phyloP scores from a whole-genome alignment of 2,329 filamentous ascomycete species.

The Alternaria sp. region DNA sequence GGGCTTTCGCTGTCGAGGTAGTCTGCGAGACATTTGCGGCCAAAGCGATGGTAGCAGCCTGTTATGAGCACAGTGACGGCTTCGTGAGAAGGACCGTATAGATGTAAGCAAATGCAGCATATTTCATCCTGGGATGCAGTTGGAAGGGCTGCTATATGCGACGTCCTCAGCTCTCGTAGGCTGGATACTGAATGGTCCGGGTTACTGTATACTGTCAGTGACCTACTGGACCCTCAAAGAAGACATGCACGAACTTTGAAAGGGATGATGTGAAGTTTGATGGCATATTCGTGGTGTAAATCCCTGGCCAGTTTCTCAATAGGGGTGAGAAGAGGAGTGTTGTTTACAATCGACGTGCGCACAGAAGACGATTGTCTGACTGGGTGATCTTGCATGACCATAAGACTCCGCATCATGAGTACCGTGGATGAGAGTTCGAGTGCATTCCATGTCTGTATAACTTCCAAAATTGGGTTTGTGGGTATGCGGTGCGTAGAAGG shows the following conservation, averaged over 20 bases:
- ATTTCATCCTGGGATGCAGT: neutral
- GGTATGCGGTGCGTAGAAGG: neutral
- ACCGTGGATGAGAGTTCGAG: neutral
- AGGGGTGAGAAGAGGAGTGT: neutral
- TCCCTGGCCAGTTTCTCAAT: neutral
- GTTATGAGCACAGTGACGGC: constrained; percentile 1
- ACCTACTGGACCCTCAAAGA: neutral
- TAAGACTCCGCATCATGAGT: neutral
- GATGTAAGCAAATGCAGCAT: constrained; percentile 6
- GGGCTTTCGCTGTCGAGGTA: constrained; percentile 10
- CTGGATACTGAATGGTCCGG: neutral
- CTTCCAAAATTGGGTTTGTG: neutral
- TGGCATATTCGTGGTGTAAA: neutral
- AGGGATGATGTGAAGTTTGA: neutral
- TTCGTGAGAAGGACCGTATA: constrained; percentile 2
- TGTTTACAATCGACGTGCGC: neutral
- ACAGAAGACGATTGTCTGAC: neutral
- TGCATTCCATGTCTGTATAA: neutral
- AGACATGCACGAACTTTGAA: neutral
- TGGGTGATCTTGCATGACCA: neutral
- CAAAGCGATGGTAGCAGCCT: constrained; percentile 17
- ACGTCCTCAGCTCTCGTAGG: neutral
- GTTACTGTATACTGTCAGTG: neutral
- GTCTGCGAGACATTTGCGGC: constrained; percentile 9
- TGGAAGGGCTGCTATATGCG: neutral